Evolutionary conservation across 805 yeast genomes (phyloP).

Genomic region (Metschnikowia similis): DNA sequence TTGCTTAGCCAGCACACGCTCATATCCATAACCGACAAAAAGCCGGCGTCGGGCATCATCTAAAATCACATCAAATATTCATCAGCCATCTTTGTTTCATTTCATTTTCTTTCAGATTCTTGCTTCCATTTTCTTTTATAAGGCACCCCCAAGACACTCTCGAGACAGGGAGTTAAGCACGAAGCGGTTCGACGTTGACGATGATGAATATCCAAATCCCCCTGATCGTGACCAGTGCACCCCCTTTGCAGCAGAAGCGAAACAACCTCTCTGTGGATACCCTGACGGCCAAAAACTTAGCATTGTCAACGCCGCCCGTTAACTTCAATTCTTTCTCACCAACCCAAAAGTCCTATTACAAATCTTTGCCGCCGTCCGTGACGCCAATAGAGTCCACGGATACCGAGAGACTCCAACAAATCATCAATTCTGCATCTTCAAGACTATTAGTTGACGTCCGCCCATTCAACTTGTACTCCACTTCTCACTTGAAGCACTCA

Average conservation of each 20-base stretch:
- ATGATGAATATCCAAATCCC: constrained; percentile 4
- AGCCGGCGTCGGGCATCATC: not conserved
- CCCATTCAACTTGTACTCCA: constrained; percentile 33
- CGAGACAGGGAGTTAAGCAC: not conserved
- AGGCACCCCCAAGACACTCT: not conserved
- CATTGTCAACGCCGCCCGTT: not conserved
- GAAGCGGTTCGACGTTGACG: not conserved
- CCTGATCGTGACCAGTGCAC: not conserved
- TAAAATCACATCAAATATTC: not conserved
- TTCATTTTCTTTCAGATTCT: not conserved
- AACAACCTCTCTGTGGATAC: constrained; percentile 3
- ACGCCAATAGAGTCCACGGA: constrained; percentile 10
- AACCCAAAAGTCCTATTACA: constrained; percentile 14
- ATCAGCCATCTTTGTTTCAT: not conserved
- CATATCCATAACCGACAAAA: not conserved
- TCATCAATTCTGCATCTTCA: not conserved
- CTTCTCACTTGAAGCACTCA: constrained; percentile 27
- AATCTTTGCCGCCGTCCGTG: constrained; percentile 11
- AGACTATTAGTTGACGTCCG: constrained; percentile 33
- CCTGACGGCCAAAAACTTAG: not conserved
- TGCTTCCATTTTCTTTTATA: not conserved
- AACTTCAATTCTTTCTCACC: constrained; percentile 12
- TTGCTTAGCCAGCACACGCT: not conserved
- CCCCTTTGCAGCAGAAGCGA: not conserved
- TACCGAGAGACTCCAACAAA: constrained; percentile 3